Base-by-base conservation (phyloP, 2,329 filamentous ascomycete species). In the Ceratocystis papillata region DNA sequence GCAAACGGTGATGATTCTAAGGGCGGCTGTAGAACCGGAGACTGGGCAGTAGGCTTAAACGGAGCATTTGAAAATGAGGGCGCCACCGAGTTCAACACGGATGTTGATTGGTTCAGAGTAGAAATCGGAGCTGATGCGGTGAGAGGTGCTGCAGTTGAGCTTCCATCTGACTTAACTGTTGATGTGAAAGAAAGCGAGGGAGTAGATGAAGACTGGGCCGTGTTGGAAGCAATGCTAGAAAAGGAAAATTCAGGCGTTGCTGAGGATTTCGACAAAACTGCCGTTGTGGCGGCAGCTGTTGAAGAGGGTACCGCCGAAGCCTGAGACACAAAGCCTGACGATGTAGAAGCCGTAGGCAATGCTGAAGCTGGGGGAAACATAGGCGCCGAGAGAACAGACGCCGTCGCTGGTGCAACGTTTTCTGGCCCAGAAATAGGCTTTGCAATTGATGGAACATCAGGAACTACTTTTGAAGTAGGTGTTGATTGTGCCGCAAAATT, bases 111-210 rank as follows among this genome's bases (percentile, higher is more conserved):
- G 44, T 46, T 62, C n/a, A 44, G 6, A 5, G n/a, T 15, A 12
- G 55, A 28, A 10, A 12, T 2, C 1, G 41, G 3, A 15, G 25
- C 33, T 8, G 28, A 0, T 10, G 25, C 15, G 12, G 55, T 10
- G 8, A 5, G 5, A 25, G 20, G 15, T 15, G 25, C 20, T 6
- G 37, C 10, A 25, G 45, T 22, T 6, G 5, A 25, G 8, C 22
- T 20, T 59, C 37, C 17, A 7, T 50, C 37, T 20, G 65, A 8
- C 20, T 3, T n/a, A 5, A 22, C 12, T 6, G n/a, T 50, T 25
- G 55, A 37, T 41, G 45, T 37, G 17, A 65, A 65, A 28, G 63
- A 65, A 41, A 65, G 48, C 5, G 63, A 33, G 7, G 63, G 53
- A 5, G 12, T 41, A 28, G 25, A 30, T 4, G 12, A 22, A 28